Conservation (phyloP, 306 rosid genomes). For the Vicia sativa region DNA sequence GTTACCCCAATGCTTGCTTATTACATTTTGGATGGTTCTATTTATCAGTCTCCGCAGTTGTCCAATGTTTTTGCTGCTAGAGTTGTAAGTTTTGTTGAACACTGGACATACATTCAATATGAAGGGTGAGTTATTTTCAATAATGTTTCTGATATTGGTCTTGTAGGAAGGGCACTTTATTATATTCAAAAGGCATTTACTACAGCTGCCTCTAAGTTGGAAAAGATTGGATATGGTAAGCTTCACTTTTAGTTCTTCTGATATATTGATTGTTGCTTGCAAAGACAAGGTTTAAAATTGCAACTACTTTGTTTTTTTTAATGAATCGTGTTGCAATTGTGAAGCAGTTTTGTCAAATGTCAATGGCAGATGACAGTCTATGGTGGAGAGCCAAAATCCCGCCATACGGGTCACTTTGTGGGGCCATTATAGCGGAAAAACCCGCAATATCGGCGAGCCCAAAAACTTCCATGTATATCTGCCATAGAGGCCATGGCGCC, state of each 20-base stretch:
- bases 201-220: slow-evolving; percentile 89
- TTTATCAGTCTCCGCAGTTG: slow-evolving; percentile 92
- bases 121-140: slow-evolving; percentile 8
- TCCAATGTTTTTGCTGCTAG: slow-evolving; percentile 88
- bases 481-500: too few species aligned
- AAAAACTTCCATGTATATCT: too few species aligned
- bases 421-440: too few species aligned
- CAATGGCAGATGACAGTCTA: too few species aligned
- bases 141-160: slow-evolving; percentile 29
- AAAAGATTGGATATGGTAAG: slow-evolving; percentile 89
- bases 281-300: not conserved
- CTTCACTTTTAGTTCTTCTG: not conserved
- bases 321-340: too few species aligned
- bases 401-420: too few species aligned
- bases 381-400: too few species aligned
- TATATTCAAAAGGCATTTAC: slow-evolving; percentile 82
- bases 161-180: slow-evolving; percentile 81
- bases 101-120: too few species aligned
- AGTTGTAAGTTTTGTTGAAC: slow-evolving; percentile 49
- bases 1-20: slow-evolving; percentile 84
- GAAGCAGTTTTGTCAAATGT: too few species aligned
- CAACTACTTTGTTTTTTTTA: not conserved
- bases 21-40: slow-evolving; percentile 85
- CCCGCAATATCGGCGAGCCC: too few species aligned
- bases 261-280: slow-evolving; percentile 13